Evolutionary conservation across 2,329 filamentous ascomycete species (phyloP), one percentile per base, ranked within the genome.

Genomic region (Penicillium capsulatum): DNA sequence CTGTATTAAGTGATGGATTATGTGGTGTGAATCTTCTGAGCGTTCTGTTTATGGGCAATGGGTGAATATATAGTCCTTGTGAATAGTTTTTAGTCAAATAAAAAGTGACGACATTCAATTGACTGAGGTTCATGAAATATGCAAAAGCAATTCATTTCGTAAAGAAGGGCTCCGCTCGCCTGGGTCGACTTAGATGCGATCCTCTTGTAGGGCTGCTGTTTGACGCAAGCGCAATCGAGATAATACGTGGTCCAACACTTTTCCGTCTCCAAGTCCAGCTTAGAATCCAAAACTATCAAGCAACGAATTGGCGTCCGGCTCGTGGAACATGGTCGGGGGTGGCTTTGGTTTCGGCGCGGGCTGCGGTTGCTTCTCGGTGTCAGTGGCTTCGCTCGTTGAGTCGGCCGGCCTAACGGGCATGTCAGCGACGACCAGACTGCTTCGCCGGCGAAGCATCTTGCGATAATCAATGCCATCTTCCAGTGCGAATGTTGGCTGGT

Each of bases 241-340:
- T n/a, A n/a, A n/a, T n/a, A n/a, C n/a, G n/a, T n/a, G n/a, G n/a
- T n/a, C n/a, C n/a, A n/a, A n/a, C n/a, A n/a, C n/a, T n/a, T n/a
- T n/a, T n/a, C n/a, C n/a, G n/a, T n/a, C n/a, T n/a, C n/a, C 37
- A 14, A 35, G 32, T 33, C 8, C 20, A 41, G 32, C 14, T 64
- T 65, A 97, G 60, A 97, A 92, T 1, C 91, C 91, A 75, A 97
- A 97, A 62, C 79, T 90, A 71, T 97, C 91, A 54, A 97, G 72
- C 58, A 98, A 67, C 43, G 87, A 91, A 61, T 80, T 87, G 17
- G 86, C 77, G 68, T 94, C 89, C n/a, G 92, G 92, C 65, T 98
- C 92, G 54, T 94, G 77, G 61, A 97, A 97, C 47, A 83, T 81
- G 14, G 84, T 88, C 1, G 88, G 81, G 11, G 82, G 75, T 10